Conservation (phyloP, 495 filamentous ascomycete genomes). For the Geopyxis carbonaria region DNA sequence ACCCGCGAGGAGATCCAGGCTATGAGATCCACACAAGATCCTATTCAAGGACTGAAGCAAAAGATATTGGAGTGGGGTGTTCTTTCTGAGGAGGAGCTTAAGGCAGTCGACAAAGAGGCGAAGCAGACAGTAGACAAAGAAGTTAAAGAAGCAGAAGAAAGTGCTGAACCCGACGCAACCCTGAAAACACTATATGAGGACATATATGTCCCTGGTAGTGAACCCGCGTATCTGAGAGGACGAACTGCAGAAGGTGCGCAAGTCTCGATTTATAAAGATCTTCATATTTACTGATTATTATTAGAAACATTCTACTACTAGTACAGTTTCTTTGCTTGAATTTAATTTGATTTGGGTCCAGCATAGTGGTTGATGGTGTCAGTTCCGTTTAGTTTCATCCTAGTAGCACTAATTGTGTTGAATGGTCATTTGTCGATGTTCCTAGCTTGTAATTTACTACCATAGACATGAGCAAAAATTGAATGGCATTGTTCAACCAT, state of each 20-base stretch:
- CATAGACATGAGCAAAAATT: no score
- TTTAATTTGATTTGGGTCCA: no score
- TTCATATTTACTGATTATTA: no score
- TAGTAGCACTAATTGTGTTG: no score
- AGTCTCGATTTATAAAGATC: no score
- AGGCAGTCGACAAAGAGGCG: slow-evolving; percentile 84
- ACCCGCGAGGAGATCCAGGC: slow-evolving; percentile 98
- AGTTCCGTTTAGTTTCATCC: no score
- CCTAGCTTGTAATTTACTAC: no score
- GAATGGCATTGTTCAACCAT: no score
- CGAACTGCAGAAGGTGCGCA: slow-evolving; percentile 76
- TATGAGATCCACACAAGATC: slow-evolving; percentile 96
- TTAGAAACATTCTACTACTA: no score
- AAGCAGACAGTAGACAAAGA: slow-evolving; percentile 70
- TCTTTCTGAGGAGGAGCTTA: slow-evolving; percentile 87
- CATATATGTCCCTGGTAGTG: slow-evolving; percentile 82
- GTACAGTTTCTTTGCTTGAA: no score
- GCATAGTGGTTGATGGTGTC: no score
- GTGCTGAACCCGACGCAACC: slow-evolving; percentile 58
- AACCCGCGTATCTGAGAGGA: slow-evolving; percentile 81
- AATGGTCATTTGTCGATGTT: no score
- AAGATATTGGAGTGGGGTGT: slow-evolving; percentile 94
- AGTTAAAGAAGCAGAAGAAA: slow-evolving; percentile 75
- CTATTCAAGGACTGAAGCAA: slow-evolving; percentile 93
- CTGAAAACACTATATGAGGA: slow-evolving; percentile 81